Evolutionary conservation across 148 eudicot genomes (phyloP).

Genomic region (Amaranthus cruentus): DNA sequence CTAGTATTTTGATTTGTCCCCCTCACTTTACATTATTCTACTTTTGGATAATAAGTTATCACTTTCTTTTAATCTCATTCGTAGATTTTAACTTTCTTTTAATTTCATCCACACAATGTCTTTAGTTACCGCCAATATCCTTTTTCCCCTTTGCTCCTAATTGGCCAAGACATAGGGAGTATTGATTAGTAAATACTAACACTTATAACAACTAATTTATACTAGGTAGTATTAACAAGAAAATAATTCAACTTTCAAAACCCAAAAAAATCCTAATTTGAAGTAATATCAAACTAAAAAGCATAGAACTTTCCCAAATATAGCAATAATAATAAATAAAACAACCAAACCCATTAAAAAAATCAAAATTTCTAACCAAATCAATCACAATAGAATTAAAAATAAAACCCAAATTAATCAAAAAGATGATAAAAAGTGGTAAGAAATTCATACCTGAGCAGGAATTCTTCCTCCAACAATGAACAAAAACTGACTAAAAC

Average conservation of each 20-base stretch:
- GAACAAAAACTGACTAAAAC: slow-evolving; percentile 52
- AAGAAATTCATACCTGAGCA: slow-evolving; percentile 57
- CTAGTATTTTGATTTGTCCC: no score
- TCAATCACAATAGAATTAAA: neutral
- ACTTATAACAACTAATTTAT: neutral
- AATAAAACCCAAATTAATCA: neutral
- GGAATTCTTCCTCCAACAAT: slow-evolving; percentile 74
- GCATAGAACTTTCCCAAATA: slow-evolving; percentile 7
- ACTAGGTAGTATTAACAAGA: neutral
- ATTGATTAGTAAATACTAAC: no score
- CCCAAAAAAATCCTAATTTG: neutral
- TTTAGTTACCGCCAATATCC: no score
- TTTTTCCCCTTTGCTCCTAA: no score
- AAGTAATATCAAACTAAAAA: slow-evolving; percentile 10
- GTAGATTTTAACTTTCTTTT: no score
- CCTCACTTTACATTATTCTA: no score
- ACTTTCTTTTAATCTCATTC: no score
- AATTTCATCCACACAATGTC: no score
- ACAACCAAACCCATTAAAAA: neutral
- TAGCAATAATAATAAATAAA: neutral
- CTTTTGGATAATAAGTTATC: no score
- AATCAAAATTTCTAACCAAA: neutral
- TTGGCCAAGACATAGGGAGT: no score
- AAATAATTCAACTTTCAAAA: neutral
- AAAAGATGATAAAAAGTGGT: neutral